Percentiles rank a stretch among this genome's conserved stretches.
phyloP scores from a whole-genome alignment of 2,329 filamentous ascomycete species.

The Neofusicoccum sp. region DNA sequence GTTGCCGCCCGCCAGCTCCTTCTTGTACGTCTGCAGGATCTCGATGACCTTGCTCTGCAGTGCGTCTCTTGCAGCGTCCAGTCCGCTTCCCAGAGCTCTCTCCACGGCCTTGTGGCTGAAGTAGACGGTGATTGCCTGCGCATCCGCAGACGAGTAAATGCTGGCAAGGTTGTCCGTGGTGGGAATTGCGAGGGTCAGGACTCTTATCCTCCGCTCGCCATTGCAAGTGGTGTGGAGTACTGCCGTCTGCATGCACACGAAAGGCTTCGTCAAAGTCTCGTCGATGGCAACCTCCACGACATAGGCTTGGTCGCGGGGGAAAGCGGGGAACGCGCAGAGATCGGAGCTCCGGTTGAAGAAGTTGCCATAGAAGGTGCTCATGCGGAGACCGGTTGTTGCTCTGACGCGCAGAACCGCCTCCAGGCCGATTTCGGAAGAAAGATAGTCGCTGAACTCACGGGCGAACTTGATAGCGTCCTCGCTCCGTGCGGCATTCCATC shows the following conservation, averaged over 20 bases:
- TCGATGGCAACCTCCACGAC: conserved; percentile 98
- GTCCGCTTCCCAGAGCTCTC: conserved; percentile 75
- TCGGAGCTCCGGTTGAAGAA: conserved; percentile 99
- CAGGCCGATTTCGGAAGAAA: conserved; percentile 94
- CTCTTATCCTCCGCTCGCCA: conserved; percentile 89
- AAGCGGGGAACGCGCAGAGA: conserved; percentile 95
- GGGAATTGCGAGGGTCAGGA: conserved; percentile 87
- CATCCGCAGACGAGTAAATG: conserved; percentile 91
- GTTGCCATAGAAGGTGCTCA: conserved; percentile 98
- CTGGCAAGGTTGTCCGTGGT: conserved; percentile 89
- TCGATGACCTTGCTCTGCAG: conserved; percentile 90
- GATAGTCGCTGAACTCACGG: conserved; percentile 90
- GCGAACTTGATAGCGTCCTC: conserved; percentile 99
- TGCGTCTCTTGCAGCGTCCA: conserved; percentile 88
- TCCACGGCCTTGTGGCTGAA: conserved; percentile 98
- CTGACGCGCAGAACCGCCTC: conserved; percentile 95
- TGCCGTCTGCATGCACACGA: conserved; percentile 89
- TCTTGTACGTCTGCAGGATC: conserved; percentile 91
- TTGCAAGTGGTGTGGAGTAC: conserved; percentile 98
- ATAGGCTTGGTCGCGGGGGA: conserved; percentile 95
- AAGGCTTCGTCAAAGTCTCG: conserved; percentile 85
- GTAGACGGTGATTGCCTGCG: conserved; percentile 87
- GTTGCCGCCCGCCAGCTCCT: conserved; percentile 92
- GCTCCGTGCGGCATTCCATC: conserved; percentile 89
- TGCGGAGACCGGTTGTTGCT: conserved; percentile 88